These are phyloP conservation scores for Termitomyces sp. DNA, from an alignment of 768 basidiomycete species.

Conservation along the genomic window DNA sequence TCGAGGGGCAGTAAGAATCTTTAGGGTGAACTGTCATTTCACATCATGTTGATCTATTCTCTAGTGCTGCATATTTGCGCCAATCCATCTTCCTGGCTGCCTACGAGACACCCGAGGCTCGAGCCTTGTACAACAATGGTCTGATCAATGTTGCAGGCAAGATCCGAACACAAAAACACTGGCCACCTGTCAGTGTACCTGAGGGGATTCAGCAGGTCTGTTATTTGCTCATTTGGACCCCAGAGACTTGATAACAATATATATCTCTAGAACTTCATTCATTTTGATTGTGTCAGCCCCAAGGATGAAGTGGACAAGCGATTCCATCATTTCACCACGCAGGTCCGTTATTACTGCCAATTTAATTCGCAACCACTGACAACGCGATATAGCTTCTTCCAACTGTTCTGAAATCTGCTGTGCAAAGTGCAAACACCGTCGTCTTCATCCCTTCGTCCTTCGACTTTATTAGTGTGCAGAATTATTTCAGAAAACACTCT, in stretches of 20 bases:
- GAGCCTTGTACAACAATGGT: slow-evolving; percentile 67
- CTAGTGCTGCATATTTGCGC: slow-evolving; percentile 77
- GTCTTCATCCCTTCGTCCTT: slow-evolving; percentile 94
- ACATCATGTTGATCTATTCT: not conserved
- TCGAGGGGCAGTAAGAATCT: slow-evolving; percentile 78
- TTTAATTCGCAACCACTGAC: not conserved
- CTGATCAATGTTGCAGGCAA: slow-evolving; percentile 87
- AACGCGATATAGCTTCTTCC: slow-evolving; percentile 65
- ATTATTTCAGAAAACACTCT: slow-evolving; percentile 71
- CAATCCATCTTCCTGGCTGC: slow-evolving; percentile 86
- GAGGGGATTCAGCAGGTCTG: slow-evolving; percentile 78
- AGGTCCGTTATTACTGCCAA: slow-evolving; percentile 36
- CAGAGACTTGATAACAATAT: not conserved
- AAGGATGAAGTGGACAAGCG: slow-evolving; percentile 83
- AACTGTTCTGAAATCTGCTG: slow-evolving; percentile 81
- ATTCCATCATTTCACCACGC: slow-evolving; percentile 82
- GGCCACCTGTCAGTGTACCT: slow-evolving; percentile 72
- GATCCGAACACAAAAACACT: slow-evolving; percentile 60
- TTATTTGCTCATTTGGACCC: not conserved
- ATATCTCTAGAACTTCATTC: slow-evolving; percentile 52
- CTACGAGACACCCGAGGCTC: slow-evolving; percentile 86
- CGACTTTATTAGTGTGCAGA: slow-evolving; percentile 90
- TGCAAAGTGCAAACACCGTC: slow-evolving; percentile 83
- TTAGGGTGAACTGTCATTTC: not conserved
- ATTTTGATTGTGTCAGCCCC: slow-evolving; percentile 66